These are phyloP conservation scores for Boletus edulis DNA, from an alignment of 768 basidiomycete genomes.

Conservation along the genomic window DNA sequence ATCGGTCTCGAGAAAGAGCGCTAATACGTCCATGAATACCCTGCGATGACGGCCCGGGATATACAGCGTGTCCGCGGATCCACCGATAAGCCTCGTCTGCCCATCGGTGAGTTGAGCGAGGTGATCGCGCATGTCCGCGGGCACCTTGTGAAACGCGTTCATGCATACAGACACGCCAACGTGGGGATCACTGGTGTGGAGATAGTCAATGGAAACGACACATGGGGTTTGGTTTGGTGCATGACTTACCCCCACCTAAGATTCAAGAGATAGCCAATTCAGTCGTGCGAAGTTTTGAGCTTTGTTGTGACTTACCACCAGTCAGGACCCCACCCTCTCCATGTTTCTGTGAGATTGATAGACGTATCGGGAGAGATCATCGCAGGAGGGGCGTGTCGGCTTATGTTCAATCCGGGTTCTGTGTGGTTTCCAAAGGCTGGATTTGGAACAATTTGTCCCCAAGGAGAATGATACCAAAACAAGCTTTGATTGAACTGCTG, in stretches of 20 bases:
- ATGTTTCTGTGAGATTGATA: conserved; percentile 36
- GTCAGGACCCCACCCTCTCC: conserved; percentile 39
- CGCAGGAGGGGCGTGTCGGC: conserved; percentile 38
- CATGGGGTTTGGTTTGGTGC: background rate
- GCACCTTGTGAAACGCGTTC: conserved; percentile 37
- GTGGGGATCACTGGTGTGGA: conserved; percentile 36
- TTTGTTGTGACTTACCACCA: conserved; percentile 39
- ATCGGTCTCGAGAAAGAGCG: conserved; percentile 43
- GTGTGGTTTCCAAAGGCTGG: conserved; percentile 25
- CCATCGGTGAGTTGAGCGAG: conserved; percentile 36
- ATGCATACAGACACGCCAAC: conserved; percentile 45
- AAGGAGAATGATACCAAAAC: conserved; percentile 53
- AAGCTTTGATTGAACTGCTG: conserved; percentile 42
- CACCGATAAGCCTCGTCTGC: conserved; percentile 42
- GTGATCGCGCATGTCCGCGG: conserved; percentile 34
- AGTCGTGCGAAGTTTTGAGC: conserved; percentile 1
- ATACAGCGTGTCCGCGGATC: conserved; percentile 49
- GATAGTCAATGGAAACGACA: background rate
- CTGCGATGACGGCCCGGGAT: conserved; percentile 41
- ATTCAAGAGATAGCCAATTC: background rate
- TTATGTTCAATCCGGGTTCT: conserved; percentile 16
- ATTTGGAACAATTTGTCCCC: conserved; percentile 42
- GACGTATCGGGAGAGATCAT: conserved; percentile 41
- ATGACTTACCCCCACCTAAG: conserved; percentile 42
- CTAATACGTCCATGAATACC: conserved; percentile 41